Percentiles rank a stretch among this genome's conserved stretches.
Evolutionary conservation across 1,139 yeast species (phyloP).

Genomic region (Nakaseomyces bracarensis): DNA sequence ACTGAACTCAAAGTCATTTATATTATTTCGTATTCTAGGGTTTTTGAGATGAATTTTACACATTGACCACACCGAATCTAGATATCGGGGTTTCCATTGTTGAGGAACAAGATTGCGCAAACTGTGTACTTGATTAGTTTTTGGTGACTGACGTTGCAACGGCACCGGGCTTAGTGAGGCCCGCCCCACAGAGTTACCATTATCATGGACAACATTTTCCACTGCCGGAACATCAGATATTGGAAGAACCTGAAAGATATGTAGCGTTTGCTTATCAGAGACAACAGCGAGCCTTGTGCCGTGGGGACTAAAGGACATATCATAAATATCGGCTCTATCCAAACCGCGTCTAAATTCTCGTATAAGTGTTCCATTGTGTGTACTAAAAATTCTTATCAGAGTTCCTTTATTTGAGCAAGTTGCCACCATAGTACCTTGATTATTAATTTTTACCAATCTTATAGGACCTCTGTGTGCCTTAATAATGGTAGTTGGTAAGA

Average conservation of each 20-base stretch:
- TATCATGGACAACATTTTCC: conserved; percentile 8
- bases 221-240: conserved; percentile 6
- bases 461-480: conserved; percentile 76
- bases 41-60: conserved; percentile 61
- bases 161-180: conserved; percentile 3
- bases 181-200: conserved; percentile 6
- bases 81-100: conserved; percentile 57
- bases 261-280: conserved; percentile 83
- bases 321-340: conserved; percentile 71
- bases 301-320: conserved; percentile 75
- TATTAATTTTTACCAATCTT: conserved; percentile 58
- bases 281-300: conserved; percentile 73
- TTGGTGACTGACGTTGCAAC: conserved; percentile 21
- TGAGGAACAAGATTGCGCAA: conserved; percentile 54
- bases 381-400: conserved; percentile 67
- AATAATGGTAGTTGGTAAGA: conserved; percentile 38
- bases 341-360: conserved; percentile 84
- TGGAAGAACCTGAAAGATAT: conserved; percentile 52
- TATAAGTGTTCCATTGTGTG: conserved; percentile 60
- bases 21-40: conserved; percentile 21
- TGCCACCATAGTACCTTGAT: conserved; percentile 73
- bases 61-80: conserved; percentile 84
- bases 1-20: conserved; percentile 17
- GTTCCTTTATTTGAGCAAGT: conserved; percentile 88
- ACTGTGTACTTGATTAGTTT: conserved; percentile 54